Conservation (phyloP, 2,329 filamentous ascomycete species). For the Apiospora arundinis region DNA sequence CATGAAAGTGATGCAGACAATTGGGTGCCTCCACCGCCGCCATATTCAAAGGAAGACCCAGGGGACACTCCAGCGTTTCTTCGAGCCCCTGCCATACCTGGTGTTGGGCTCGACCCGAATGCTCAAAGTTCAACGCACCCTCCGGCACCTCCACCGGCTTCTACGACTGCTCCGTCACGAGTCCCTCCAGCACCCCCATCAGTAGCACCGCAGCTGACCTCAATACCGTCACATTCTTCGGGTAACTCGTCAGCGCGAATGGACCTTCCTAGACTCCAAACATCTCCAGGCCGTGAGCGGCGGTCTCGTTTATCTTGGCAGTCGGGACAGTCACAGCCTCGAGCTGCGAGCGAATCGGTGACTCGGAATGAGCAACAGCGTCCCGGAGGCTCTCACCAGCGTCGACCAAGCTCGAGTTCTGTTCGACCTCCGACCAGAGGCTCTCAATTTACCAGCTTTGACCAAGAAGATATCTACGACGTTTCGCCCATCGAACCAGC, state of each 20-base stretch:
- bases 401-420: conserved; percentile 14
- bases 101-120: conserved; percentile 31
- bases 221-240: conserved; percentile 28
- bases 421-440: not conserved
- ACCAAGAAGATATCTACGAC: conserved; percentile 39
- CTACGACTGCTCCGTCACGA: not conserved
- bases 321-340: conserved; percentile 21
- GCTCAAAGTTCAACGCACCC: not conserved
- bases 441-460: conserved; percentile 20
- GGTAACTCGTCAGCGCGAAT: conserved; percentile 28
- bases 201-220: conserved; percentile 7
- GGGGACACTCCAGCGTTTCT: conserved; percentile 62
- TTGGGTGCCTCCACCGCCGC: conserved; percentile 85
- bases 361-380: not conserved
- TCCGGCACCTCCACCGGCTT: conserved; percentile 16
- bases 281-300: conserved; percentile 31
- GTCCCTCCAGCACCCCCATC: conserved; percentile 18
- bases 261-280: conserved; percentile 39
- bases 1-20: conserved; percentile 89
- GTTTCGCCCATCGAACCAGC: conserved; percentile 33
- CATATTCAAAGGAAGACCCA: conserved; percentile 73
- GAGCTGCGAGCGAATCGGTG: conserved; percentile 21
- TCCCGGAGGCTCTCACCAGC: not conserved
- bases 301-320: conserved; percentile 31
- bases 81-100: conserved; percentile 53